Conservation (phyloP, 2,329 filamentous ascomycete species). For the Pseudogymnoascus sp. region DNA sequence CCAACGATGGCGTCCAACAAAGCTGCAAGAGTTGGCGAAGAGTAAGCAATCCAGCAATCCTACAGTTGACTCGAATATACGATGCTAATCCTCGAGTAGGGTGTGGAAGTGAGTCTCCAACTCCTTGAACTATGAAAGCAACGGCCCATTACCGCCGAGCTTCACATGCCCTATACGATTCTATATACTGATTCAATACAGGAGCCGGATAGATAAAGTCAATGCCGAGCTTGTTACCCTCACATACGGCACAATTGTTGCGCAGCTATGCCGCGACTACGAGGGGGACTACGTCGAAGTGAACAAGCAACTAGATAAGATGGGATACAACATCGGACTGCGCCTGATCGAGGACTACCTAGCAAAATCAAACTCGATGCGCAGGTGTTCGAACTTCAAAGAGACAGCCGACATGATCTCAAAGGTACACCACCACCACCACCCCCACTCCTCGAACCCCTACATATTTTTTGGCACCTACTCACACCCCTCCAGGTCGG, state of each 20-base stretch:
- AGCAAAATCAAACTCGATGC: slow-evolving; percentile 85
- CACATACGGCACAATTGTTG: slow-evolving; percentile 96
- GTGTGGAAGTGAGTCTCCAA: slow-evolving; percentile 34
- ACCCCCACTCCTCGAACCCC: background rate
- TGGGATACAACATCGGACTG: slow-evolving; percentile 98
- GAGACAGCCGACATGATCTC: slow-evolving; percentile 97
- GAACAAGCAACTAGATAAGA: slow-evolving; percentile 96
- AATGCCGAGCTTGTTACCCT: slow-evolving; percentile 95
- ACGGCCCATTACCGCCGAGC: background rate
- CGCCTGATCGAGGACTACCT: slow-evolving; percentile 96
- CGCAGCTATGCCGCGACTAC: slow-evolving; percentile 93
- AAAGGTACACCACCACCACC: slow-evolving; percentile 51
- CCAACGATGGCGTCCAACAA: slow-evolving; percentile 53
- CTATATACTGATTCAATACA: slow-evolving; percentile 39
- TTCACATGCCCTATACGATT: background rate
- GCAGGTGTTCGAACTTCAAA: slow-evolving; percentile 83
- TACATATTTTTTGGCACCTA: background rate
- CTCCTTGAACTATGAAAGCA: slow-evolving; percentile 1
- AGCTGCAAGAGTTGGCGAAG: slow-evolving; percentile 65
- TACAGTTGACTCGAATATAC: background rate
- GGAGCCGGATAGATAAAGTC: slow-evolving; percentile 93
- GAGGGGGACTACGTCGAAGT: slow-evolving; percentile 91
- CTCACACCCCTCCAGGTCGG: slow-evolving; percentile 58
- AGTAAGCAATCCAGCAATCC: slow-evolving; percentile 51
- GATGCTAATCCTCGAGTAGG: slow-evolving; percentile 27